Evolutionary conservation across 768 basidiomycete genomes (phyloP), one percentile per base, ranked within the genome.

Genomic region (Termitomyces sp.): DNA sequence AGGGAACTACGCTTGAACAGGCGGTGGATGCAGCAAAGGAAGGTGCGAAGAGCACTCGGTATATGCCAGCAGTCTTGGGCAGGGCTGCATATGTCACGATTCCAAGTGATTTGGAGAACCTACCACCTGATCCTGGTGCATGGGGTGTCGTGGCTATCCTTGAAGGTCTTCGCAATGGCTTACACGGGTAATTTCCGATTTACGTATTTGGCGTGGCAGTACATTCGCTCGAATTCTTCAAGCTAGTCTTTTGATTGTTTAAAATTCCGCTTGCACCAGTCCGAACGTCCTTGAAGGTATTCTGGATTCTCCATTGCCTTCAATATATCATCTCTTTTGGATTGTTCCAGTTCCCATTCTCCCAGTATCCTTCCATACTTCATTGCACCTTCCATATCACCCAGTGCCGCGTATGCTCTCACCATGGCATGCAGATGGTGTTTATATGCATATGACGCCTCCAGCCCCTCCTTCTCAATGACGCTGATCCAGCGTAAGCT

Each of bases 101-200:
- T 71, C 70, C 46, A 64, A 72, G 36, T 52, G 68, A 8, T 62
- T 18, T 54, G 64, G 56, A 65, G 62, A 54, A 54, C 13, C 65
- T 79, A 18, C 79, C 74, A 6, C 76, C 82, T 10, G 84, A 85
- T 68, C 84, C 83, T 23, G 83, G 82, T 26, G 82, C 83, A 6
- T 82, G 79, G 78, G 82, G 82, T 36, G 72, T 86, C 32, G 69
- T 70, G 18, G 71, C 72, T 33, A 63, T 81, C 50, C 57, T 78
- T 41, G 70, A 79, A 48, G 80, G 80, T 1, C 71, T 80, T 36
- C 53, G 66, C 41, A 61, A 57, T 14, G 71, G 71, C 23, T 63
- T 68, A 23, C 32, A 8, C 14, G 23, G 5, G 55, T 28, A 2
- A 43, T 30, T 14, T 10, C 53, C 41, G 16, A 54, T 30, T 28